phyloP scores from a whole-genome alignment of 2,329 filamentous ascomycete genomes.

The Fusarium dlaminii region DNA sequence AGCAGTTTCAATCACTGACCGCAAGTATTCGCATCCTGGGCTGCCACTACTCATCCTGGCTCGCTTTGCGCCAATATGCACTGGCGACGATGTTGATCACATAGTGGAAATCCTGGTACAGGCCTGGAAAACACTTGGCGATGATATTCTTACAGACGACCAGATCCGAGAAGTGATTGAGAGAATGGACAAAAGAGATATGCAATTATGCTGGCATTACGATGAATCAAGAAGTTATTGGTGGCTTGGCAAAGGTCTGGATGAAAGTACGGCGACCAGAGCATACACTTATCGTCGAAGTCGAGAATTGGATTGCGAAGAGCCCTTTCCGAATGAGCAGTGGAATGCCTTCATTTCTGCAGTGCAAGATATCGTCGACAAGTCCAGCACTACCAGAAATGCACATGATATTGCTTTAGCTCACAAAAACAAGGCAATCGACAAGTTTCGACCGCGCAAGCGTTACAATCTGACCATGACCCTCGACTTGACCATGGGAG shows the following conservation, averaged over 20 bases:
- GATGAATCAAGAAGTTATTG: not conserved
- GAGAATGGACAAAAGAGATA: not conserved
- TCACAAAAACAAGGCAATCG: not conserved
- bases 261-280: not conserved
- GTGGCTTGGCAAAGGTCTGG: not conserved
- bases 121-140: not conserved
- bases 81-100: not conserved
- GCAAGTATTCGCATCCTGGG: not conserved
- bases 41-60: not conserved
- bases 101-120: not conserved
- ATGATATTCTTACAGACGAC: not conserved
- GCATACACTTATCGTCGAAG: not conserved
- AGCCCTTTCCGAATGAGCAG: not conserved
- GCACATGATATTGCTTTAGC: not conserved
- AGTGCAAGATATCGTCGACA: not conserved
- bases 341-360: not conserved
- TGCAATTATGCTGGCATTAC: not conserved
- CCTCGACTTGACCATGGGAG: not conserved
- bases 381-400: not conserved
- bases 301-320: not conserved
- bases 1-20: not conserved
- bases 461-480: not conserved
- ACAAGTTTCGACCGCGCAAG: not conserved
- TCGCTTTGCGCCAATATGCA: not conserved
- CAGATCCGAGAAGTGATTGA: not conserved